Conservation (phyloP, 805 yeast species). For the Zygotorulaspora chibaensis region DNA sequence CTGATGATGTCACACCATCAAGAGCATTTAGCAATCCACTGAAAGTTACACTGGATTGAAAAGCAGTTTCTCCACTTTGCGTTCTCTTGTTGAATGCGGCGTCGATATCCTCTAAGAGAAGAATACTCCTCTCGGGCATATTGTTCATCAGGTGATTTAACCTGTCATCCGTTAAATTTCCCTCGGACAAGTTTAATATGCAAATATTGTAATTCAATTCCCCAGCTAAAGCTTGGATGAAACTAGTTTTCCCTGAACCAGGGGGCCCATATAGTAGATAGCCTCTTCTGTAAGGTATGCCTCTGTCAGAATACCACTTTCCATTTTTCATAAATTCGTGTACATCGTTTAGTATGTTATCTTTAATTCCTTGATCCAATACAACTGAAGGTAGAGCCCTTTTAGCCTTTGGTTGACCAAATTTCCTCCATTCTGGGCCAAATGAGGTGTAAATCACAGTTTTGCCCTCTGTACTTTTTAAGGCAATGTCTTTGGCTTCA, state of each 20-base stretch:
- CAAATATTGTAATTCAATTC: constrained; percentile 94
- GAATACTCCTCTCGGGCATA: constrained; percentile 81
- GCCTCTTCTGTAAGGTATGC: constrained; percentile 97
- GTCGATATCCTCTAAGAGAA: constrained; percentile 88
- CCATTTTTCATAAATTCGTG: constrained; percentile 74
- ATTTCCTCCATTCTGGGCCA: constrained; percentile 99
- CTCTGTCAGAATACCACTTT: constrained; percentile 89
- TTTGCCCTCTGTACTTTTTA: constrained; percentile 81
- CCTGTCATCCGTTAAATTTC: constrained; percentile 89
- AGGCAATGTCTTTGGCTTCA: constrained; percentile 83
- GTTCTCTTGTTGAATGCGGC: constrained; percentile 87
- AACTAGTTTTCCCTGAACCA: constrained; percentile 94
- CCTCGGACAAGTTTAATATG: constrained; percentile 83
- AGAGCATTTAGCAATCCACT: constrained; percentile 90
- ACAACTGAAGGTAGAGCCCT: constrained; percentile 82
- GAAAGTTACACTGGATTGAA: constrained; percentile 84
- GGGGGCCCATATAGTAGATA: constrained; percentile 95
- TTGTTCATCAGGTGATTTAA: constrained; percentile 94
- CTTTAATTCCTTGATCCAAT: constrained; percentile 70
- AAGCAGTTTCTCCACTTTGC: constrained; percentile 74
- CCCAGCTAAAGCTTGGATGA: constrained; percentile 95
- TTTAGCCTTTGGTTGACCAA: constrained; percentile 91
- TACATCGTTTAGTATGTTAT: constrained; percentile 64
- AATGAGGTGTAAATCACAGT: constrained; percentile 91
- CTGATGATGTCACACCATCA: constrained; percentile 97